These are phyloP conservation scores for Miscanthus lutarioriparius DNA, from an alignment of 176 grass and related monocot genomes.

Conservation along the genomic window DNA sequence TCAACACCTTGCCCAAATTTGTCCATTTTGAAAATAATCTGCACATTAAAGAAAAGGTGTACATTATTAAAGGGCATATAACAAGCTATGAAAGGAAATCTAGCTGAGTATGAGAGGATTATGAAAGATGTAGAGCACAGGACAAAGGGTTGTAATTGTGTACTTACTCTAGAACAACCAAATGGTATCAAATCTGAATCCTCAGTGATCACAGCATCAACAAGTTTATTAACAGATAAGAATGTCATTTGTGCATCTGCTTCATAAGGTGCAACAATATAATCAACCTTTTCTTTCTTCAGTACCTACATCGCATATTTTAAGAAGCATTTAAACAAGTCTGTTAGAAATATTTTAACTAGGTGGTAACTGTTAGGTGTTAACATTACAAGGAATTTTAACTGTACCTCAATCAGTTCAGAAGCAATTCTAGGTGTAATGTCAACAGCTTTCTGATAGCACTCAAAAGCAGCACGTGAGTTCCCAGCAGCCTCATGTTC, in stretches of 20 bases:
- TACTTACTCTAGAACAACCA: constrained; percentile 94
- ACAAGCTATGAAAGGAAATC: constrained; percentile 1
- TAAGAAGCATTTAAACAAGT: constrained; percentile 12
- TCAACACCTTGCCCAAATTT: constrained; percentile 97
- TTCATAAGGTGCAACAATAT: constrained; percentile 97
- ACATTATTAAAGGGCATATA: constrained; percentile 4
- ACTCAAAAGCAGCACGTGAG: constrained; percentile 79
- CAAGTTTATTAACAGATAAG: constrained; percentile 92
- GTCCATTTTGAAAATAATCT: constrained; percentile 99
- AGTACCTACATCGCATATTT: constrained; percentile 62
- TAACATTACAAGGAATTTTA: constrained; percentile 23
- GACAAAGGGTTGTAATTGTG: constrained; percentile 25
- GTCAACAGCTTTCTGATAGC: constrained; percentile 98
- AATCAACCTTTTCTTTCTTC: constrained; percentile 88
- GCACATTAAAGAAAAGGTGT: background rate
- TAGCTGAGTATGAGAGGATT: background rate
- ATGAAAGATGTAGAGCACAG: background rate
- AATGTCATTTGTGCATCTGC: constrained; percentile 98
- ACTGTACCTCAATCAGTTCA: constrained; percentile 75
- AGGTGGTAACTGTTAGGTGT: background rate
- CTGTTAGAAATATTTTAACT: constrained; percentile 4
- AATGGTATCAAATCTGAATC: constrained; percentile 98
- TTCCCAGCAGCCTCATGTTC: constrained; percentile 92
- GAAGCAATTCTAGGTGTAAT: constrained; percentile 90
- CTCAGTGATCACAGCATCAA: constrained; percentile 93